Evolutionary conservation across 371 early-diverging fungal species (phyloP).

Genomic region (Blyttiomyces sp.): DNA sequence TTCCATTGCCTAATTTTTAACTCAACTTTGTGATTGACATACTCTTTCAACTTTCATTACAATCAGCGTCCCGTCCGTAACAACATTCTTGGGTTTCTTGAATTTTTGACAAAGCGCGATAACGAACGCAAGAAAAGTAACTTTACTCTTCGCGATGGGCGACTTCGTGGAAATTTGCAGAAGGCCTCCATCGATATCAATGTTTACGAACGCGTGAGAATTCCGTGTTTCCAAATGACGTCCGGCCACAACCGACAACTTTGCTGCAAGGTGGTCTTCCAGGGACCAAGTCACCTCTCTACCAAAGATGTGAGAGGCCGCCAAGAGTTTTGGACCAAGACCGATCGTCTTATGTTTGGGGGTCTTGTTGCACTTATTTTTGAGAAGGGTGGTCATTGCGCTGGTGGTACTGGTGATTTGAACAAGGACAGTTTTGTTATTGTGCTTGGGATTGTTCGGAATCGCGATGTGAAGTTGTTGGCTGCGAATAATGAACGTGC

Average conservation of each 20-base stretch:
- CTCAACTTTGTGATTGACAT: no score
- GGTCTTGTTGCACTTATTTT: slow-evolving; percentile 53
- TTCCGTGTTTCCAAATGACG: slow-evolving; percentile 5
- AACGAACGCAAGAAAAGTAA: no score
- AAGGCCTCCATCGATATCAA: slow-evolving; percentile 8
- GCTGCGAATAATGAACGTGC: slow-evolving; percentile 10
- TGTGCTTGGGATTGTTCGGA: slow-evolving; percentile 56
- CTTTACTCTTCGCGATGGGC: not conserved
- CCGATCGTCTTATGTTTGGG: slow-evolving; percentile 35
- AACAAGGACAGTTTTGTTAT: slow-evolving; percentile 49
- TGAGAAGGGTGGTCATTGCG: slow-evolving; percentile 41
- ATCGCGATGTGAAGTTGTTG: slow-evolving; percentile 52
- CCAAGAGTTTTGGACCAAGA: slow-evolving; percentile 10
- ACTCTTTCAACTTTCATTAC: no score
- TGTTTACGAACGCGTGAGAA: not conserved
- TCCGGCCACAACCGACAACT: not conserved
- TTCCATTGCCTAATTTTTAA: no score
- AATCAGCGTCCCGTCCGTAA: slow-evolving; percentile 16
- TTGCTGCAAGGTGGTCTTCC: slow-evolving; percentile 1
- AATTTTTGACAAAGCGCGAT: slow-evolving; percentile 10
- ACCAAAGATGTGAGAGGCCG: not conserved
- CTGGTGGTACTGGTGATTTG: slow-evolving; percentile 47
- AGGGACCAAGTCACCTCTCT: slow-evolving; percentile 3
- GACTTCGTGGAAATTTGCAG: not conserved
- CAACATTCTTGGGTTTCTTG: slow-evolving; percentile 22